Conservation (phyloP, 352 stramenopile genomes). For the Globisporangium megalacanthum region DNA sequence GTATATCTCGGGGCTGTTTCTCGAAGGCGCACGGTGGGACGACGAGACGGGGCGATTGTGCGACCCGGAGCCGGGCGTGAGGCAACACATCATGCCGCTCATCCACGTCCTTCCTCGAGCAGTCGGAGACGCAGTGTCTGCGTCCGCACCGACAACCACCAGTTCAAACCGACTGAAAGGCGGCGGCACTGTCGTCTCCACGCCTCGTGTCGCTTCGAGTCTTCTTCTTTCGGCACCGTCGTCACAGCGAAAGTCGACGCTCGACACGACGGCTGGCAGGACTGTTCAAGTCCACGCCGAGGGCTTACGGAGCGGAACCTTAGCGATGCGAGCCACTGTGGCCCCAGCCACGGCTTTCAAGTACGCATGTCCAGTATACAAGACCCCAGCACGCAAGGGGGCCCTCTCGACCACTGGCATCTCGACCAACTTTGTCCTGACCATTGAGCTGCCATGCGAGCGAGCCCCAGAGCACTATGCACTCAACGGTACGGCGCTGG, state of each 20-base stretch:
- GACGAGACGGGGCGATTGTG: conserved; percentile 42
- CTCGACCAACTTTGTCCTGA: conserved; percentile 91
- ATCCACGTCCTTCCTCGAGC: conserved; percentile 79
- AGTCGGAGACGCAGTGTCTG: conserved; percentile 6
- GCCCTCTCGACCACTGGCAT: conserved; percentile 91
- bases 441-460: conserved; percentile 83
- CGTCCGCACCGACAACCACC: not conserved
- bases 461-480: conserved; percentile 77
- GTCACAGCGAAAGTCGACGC: not conserved
- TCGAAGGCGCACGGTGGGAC: conserved; percentile 72
- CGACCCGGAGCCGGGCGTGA: conserved; percentile 43
- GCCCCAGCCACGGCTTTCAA: conserved; percentile 2
- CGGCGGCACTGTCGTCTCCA: not conserved
- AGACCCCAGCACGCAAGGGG: conserved; percentile 84
- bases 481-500: conserved; percentile 84
- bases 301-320: not conserved
- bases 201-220: not conserved
- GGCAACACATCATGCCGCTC: conserved; percentile 72
- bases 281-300: not conserved
- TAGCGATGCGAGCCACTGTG: not conserved
- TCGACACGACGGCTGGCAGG: not conserved
- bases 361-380: conserved; percentile 93
- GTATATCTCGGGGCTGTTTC: conserved; percentile 55
- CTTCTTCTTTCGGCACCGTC: not conserved
- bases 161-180: not conserved